Conservation (phyloP, 1,284 basidiomycete species). For the Malassezia japonica region DNA sequence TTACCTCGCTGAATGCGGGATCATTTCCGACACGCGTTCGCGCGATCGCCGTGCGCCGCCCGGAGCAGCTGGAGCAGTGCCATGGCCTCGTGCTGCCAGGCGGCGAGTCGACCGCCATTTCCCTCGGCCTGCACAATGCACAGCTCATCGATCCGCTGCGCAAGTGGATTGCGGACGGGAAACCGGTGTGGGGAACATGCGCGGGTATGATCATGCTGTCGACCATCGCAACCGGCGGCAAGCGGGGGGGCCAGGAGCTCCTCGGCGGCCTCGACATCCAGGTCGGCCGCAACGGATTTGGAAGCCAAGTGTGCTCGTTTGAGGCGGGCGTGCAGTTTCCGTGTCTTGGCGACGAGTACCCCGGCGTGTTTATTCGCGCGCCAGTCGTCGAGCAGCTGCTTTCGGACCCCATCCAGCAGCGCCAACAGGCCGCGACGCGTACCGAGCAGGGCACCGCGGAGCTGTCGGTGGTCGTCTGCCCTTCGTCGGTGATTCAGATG, state of each 20-base stretch:
- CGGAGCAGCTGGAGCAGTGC: constrained; percentile 65
- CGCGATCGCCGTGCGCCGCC: constrained; percentile 62
- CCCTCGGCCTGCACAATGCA: constrained; percentile 67
- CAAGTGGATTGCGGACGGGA: constrained; percentile 55
- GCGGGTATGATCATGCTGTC: constrained; percentile 85
- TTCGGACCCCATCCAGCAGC: constrained; percentile 6
- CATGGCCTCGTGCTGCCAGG: constrained; percentile 85
- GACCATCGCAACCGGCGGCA: constrained; percentile 56
- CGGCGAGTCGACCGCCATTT: constrained; percentile 84
- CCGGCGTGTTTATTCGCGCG: constrained; percentile 87
- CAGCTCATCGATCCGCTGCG: constrained; percentile 71
- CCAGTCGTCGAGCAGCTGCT: constrained; percentile 55
- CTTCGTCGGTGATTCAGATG: not conserved
- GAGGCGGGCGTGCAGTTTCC: constrained; percentile 65
- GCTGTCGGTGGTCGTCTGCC: constrained; percentile 4
- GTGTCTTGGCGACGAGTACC: constrained; percentile 63
- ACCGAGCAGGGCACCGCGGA: constrained; percentile 9
- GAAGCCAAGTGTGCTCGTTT: constrained; percentile 69
- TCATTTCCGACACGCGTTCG: constrained; percentile 17
- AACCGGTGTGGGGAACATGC: constrained; percentile 89
- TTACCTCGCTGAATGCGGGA: constrained; percentile 20
- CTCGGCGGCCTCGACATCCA: constrained; percentile 71
- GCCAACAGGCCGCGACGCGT: constrained; percentile 8
- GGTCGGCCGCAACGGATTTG: constrained; percentile 70
- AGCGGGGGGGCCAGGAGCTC: constrained; percentile 78